A percentile compares a stretch with the other conserved stretches of the same genome.
Conservation (phyloP, 371 early-diverging fungal genomes). For the Syncephalastrum monosporum region DNA sequence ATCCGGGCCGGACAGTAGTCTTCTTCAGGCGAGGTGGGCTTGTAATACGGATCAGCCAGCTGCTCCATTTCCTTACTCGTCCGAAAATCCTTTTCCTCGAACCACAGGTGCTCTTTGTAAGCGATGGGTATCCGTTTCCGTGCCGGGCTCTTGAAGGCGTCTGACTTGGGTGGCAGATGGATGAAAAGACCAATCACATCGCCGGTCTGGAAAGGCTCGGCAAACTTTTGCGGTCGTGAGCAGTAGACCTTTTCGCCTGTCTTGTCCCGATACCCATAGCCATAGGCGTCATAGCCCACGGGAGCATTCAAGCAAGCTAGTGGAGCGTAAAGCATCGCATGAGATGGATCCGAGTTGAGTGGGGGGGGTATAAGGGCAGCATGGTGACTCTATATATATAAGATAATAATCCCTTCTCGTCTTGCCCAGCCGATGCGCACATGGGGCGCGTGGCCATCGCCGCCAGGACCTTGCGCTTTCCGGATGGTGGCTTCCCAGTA, state of each 20-base stretch:
- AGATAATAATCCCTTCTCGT: conserved; percentile 53
- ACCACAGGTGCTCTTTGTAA: conserved; percentile 64
- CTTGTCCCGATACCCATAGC: conserved; percentile 67
- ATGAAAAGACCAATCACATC: conserved; percentile 72
- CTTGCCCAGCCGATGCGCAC: conserved; percentile 70
- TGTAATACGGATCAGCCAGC: conserved; percentile 38
- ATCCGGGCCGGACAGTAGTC: conserved; percentile 34
- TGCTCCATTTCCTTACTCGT: conserved; percentile 59
- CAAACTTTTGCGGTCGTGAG: conserved; percentile 55
- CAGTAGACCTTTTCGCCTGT: conserved; percentile 67
- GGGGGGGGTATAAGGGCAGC: no score
- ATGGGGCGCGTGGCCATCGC: conserved; percentile 56
- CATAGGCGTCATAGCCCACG: conserved; percentile 70
- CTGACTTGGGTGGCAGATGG: conserved; percentile 50
- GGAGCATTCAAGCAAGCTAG: conserved; percentile 66
- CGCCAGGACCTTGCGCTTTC: conserved; percentile 36
- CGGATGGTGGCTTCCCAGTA: conserved; percentile 65
- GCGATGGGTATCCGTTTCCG: conserved; percentile 61
- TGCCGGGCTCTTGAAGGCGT: conserved; percentile 45
- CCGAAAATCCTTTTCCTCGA: conserved; percentile 66
- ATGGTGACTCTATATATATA: not conserved
- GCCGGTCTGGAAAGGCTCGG: conserved; percentile 63
- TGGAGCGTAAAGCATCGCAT: no score
- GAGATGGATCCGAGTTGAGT: no score
- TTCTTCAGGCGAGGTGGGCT: conserved; percentile 19